phyloP scores from a whole-genome alignment of 305 asterid species.

The Fraxinus dipetala region DNA sequence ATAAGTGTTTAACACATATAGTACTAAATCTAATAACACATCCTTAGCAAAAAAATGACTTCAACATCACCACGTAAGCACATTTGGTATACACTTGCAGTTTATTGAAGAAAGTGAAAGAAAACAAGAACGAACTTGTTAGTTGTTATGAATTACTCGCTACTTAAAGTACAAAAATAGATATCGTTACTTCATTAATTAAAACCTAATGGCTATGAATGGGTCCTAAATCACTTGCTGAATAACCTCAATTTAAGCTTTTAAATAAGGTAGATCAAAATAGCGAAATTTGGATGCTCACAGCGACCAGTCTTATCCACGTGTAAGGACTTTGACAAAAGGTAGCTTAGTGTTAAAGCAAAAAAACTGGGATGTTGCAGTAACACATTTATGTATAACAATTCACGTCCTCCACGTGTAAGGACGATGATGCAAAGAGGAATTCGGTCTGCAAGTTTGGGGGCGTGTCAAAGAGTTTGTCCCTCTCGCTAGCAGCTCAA shows the following conservation, averaged over 20 bases:
- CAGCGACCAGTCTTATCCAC: not conserved
- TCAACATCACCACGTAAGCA: not conserved
- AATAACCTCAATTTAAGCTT: not conserved
- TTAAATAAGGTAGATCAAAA: not conserved
- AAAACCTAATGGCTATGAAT: not conserved
- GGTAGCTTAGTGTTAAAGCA: not conserved
- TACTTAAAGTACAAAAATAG: not conserved
- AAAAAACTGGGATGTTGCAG: not conserved
- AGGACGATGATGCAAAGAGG: not conserved
- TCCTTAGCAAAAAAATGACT: not conserved
- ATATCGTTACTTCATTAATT: not conserved
- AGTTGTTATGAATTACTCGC: not conserved
- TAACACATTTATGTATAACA: not conserved
- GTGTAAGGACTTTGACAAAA: not conserved
- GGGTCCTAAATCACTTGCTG: not conserved
- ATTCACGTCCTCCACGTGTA: not conserved
- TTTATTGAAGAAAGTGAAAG: not conserved
- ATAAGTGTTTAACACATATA: not conserved
- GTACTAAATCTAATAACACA: constrained; percentile 15
- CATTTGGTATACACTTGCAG: not conserved
- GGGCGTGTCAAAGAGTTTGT: not conserved
- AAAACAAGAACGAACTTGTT: not conserved
- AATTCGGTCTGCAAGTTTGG: not conserved
- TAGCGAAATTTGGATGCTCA: not conserved
- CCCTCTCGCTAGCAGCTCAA: not conserved